Evolutionary conservation across 106 monocot species (phyloP).

Genomic region (Hemerocallis citrina): DNA sequence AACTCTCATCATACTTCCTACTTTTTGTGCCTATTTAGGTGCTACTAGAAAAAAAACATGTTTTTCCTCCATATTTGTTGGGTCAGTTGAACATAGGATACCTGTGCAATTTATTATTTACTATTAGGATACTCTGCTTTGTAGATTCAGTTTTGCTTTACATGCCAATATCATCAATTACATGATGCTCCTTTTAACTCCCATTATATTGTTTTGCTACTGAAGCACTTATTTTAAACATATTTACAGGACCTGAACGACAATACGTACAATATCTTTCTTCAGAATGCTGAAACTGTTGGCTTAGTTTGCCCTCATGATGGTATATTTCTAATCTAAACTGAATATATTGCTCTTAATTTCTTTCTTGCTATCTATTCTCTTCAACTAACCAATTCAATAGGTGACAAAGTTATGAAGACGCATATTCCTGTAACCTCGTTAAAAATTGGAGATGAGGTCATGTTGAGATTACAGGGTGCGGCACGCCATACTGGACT

Average conservation of each 20-base stretch:
- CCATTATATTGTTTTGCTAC: too few species aligned
- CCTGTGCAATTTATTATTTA: too few species aligned
- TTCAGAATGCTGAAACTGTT: slow-evolving; percentile 69
- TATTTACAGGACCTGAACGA: slow-evolving; percentile 18
- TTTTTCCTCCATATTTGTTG: too few species aligned
- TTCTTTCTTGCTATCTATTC: neutral
- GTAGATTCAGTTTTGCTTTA: too few species aligned
- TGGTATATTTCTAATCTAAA: slow-evolving; percentile 10
- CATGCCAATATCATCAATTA: too few species aligned
- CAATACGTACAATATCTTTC: slow-evolving; percentile 44
- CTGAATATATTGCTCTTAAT: neutral
- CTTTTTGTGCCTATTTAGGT: too few species aligned
- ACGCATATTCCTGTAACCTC: slow-evolving; percentile 54
- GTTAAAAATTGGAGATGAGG: slow-evolving; percentile 39
- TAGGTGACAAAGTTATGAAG: slow-evolving; percentile 12
- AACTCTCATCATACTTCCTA: too few species aligned
- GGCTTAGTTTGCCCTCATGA: slow-evolving; percentile 34
- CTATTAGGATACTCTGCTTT: too few species aligned
- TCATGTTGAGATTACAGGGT: slow-evolving; percentile 44
- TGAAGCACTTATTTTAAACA: neutral
- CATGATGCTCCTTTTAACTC: too few species aligned
- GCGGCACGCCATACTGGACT: slow-evolving; percentile 63
- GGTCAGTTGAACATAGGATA: too few species aligned
- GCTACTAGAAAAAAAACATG: too few species aligned
- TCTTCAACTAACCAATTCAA: neutral